Evolutionary conservation across 331 rosid species (phyloP).

Genomic region (Arachis monticola): DNA sequence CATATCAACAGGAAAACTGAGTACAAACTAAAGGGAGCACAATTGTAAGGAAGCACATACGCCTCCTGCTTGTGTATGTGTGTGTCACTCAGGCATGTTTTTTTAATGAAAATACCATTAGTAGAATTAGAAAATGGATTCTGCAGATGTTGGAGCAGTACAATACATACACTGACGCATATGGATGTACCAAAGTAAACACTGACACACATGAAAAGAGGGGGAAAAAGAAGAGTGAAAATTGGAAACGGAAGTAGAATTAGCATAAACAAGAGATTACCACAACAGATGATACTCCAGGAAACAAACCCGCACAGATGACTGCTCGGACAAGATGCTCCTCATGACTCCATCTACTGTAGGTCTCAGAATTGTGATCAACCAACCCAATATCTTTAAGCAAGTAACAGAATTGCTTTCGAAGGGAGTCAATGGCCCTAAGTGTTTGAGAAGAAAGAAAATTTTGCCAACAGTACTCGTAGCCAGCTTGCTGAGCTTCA

Average conservation of each 20-base stretch:
- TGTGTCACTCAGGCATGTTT: slow-evolving; percentile 40
- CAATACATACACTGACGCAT: background rate
- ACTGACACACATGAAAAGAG: too few relatives aligned
- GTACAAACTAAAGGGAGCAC: slow-evolving; percentile 24
- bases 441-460: slow-evolving; percentile 88
- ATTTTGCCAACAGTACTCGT: slow-evolving; percentile 96
- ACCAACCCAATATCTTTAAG: slow-evolving; percentile 86
- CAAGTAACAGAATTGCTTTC: slow-evolving; percentile 77
- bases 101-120: slow-evolving; percentile 42
- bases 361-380: slow-evolving; percentile 56
- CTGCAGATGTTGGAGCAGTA: background rate
- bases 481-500: slow-evolving; percentile 72
- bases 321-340: slow-evolving; percentile 79
- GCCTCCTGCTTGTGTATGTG: slow-evolving; percentile 13
- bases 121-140: slow-evolving; percentile 46
- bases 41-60: slow-evolving; percentile 6
- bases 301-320: slow-evolving; percentile 89
- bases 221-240: background rate
- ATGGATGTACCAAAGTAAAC: too few relatives aligned
- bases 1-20: slow-evolving; percentile 19
- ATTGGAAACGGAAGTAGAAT: slow-evolving; percentile 6
- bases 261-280: slow-evolving; percentile 48
- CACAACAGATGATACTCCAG: slow-evolving; percentile 93
- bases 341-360: slow-evolving; percentile 73
- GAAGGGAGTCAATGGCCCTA: slow-evolving; percentile 87